A percentile compares a stretch with the other conserved stretches of the same genome.
Conservation (phyloP, 75 land plant species). For the Chamaecyparis obtusa region DNA sequence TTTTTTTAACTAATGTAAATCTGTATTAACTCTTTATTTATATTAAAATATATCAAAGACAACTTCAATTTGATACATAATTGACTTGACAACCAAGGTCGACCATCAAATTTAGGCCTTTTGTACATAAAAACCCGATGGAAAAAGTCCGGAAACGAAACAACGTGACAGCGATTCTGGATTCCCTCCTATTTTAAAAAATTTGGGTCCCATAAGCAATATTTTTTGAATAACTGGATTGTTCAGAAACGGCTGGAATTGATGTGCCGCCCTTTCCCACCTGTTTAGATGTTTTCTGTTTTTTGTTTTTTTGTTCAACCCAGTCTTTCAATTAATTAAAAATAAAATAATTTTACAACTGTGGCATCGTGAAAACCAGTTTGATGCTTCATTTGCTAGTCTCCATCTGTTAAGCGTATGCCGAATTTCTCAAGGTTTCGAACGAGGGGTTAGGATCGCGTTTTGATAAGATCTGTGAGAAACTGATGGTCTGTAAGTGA, state of each 20-base stretch:
- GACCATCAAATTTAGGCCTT: too few relatives aligned
- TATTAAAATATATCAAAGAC: too few relatives aligned
- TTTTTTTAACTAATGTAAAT: too few relatives aligned
- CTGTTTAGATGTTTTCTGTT: neutral
- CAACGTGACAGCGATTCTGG: neutral
- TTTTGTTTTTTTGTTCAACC: neutral
- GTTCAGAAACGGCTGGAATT: neutral
- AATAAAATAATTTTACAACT: too few relatives aligned
- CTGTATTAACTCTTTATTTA: too few relatives aligned
- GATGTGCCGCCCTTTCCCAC: neutral
- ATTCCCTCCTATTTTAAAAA: neutral
- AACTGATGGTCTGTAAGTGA: neutral
- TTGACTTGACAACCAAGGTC: too few relatives aligned
- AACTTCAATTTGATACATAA: too few relatives aligned
- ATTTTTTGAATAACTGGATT: neutral
- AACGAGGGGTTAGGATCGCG: neutral
- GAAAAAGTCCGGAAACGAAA: too few relatives aligned
- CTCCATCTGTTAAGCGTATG: neutral
- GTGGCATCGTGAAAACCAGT: neutral
- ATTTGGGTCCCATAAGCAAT: neutral
- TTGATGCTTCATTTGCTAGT: neutral
- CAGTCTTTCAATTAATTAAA: neutral
- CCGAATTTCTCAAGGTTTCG: neutral
- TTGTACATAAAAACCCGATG: too few relatives aligned
- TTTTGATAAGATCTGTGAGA: neutral